Evolutionary conservation across 2,329 filamentous ascomycete genomes (phyloP), one percentile per base, ranked within the genome.

Genomic region (Aotearoamyces nothofagi): DNA sequence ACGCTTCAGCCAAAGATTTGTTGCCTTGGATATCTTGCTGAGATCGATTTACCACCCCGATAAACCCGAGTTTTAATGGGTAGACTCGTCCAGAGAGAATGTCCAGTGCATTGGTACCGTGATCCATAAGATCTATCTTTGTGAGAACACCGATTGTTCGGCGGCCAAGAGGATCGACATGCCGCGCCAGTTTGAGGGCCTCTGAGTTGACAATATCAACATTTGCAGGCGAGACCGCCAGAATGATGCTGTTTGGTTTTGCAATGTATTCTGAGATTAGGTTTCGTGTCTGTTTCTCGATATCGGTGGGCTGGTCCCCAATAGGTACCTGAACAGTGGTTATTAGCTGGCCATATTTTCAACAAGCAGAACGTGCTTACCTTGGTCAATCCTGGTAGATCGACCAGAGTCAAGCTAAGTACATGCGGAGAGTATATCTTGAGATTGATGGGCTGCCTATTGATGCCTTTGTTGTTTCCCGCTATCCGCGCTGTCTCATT

Each of bases 151-250:
- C 90, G 49, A 98, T 96, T 12, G 90, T 98, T 51, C 90, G 73
- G 54, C 82, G 75, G 38, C 90, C 90, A 54, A 93, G 76, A 2
- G 90, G 79, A 54, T 98, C 90, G 31, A 98, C 90, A 71, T 98
- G 83, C 30, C 90, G 78, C 35, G 90, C 90, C 36, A 98, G 76
- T 57, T 98, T 98, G 44, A 98, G 60, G 5, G 90, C 86, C 54
- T 98, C 90, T 5, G 90, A 98, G 55, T 98, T 98, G 51, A 96
- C 90, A 45, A 98, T 76, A 51, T 98, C 90, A 47, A 96, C 87
- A 47, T 98, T 98, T 30, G 90, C 90, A 11, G 90, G 87, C 9
- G 90, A 96, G 14, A 98, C 90, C 17, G 90, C 90, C 29, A 98
- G 69, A 39, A 98, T 77, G 47, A 98, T 93, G 56, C 87, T 94